Conservation (phyloP, 1,139 yeast species). For the Candida freyschussii region DNA sequence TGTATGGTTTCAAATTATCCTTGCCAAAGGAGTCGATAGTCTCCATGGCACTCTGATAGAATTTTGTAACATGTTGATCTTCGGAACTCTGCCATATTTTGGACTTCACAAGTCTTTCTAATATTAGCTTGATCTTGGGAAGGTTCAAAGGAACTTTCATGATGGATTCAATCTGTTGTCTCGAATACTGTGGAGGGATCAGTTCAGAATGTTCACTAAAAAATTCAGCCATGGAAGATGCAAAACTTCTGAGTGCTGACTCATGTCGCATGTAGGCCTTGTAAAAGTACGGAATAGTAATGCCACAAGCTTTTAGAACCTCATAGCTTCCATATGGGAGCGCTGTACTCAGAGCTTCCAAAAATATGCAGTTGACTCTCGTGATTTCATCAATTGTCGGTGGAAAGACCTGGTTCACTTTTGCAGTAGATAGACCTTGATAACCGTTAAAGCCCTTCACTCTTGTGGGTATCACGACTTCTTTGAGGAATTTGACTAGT, state of each 20-base stretch:
- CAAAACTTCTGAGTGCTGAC: slow-evolving; percentile 71
- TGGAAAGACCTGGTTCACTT: slow-evolving; percentile 76
- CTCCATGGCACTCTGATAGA: slow-evolving; percentile 50
- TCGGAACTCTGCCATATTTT: slow-evolving; percentile 36
- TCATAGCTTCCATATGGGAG: slow-evolving; percentile 66
- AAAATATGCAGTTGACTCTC: slow-evolving; percentile 76
- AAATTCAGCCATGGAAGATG: slow-evolving; percentile 33
- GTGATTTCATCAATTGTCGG: slow-evolving; percentile 94
- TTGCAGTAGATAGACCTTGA: slow-evolving; percentile 48
- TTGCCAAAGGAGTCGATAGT: slow-evolving; percentile 82
- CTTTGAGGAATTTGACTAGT: slow-evolving; percentile 68
- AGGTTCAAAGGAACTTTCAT: slow-evolving; percentile 63
- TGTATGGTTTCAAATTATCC: slow-evolving; percentile 42
- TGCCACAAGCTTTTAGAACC: slow-evolving; percentile 70
- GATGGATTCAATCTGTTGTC: slow-evolving; percentile 59
- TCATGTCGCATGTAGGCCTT: slow-evolving; percentile 91
- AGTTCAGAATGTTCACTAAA: slow-evolving; percentile 26
- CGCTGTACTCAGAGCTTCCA: slow-evolving; percentile 70
- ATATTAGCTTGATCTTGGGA: slow-evolving; percentile 61
- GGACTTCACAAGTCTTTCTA: slow-evolving; percentile 49
- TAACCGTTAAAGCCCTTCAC: slow-evolving; percentile 58
- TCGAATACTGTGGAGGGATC: slow-evolving; percentile 38
- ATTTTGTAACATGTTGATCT: slow-evolving; percentile 35
- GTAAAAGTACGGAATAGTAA: slow-evolving; percentile 81
- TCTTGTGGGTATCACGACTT: slow-evolving; percentile 74